Evolutionary conservation across 805 yeast genomes (phyloP), one percentile per base, ranked within the genome.

Genomic region (Maudiozyma turicensis): DNA sequence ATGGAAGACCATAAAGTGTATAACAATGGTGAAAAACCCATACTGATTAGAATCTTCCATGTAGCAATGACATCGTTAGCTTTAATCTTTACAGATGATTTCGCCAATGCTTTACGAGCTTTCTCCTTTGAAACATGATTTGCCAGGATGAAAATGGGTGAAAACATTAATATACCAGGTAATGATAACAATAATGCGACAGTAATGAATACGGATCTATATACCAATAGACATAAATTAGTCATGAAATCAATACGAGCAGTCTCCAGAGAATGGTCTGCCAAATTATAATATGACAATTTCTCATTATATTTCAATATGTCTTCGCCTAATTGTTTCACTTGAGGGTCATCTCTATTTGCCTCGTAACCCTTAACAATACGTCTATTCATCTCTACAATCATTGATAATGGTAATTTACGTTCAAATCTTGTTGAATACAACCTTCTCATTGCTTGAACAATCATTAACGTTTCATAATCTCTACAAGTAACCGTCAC

Each of bases 61-160:
- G 98, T 90, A 1, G 98, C 98, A 51, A 93, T 78, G 29, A 93
- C 97, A 66, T 93, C 99, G 50, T 81, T 84, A 14, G 95, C 99
- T 60, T 82, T 81, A 52, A 93, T 82, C 64, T 93, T 93, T 26
- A 93, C 99, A 0, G 89, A 76, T 0, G 97, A 89, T 7, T 77
- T 82, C 9, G 89, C 90, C 52, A 93, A 72, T 0, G 98, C 99
- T 44, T 78, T 76, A 50, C 68, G 72, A 33, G 91, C 88, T 66
- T 90, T 89, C 50, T 74, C 72, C 42, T 72, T 75, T 8, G 96
- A 86, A 47, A 87, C 84, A 44, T 68, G 69, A 60, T 86, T 86
- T 8, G 96, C 81, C 14, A 85, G 77, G 32, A 86, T 66, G 59
- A 93, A 89, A 1, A 93, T 89, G 0, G 99, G 99, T 0, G 90